Evolutionary conservation across 257 asterid genomes (phyloP).

Genomic region (Nicotiana obtusifolia): DNA sequence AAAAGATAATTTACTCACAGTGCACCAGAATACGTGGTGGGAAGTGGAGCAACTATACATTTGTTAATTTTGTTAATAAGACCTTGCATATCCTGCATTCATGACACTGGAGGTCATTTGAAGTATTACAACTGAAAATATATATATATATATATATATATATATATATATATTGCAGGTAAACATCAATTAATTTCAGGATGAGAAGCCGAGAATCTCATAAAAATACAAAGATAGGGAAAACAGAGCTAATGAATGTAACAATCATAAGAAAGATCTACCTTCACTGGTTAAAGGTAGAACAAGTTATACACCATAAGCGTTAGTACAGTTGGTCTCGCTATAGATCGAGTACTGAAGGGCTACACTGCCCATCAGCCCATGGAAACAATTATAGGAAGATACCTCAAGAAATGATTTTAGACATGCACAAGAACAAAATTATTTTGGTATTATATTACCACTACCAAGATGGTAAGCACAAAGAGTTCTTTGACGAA

Average conservation of each 20-base stretch:
- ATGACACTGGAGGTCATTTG: background rate
- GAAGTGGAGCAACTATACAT: conserved; percentile 87
- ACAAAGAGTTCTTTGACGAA: background rate
- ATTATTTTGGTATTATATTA: background rate
- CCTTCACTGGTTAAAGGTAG: background rate
- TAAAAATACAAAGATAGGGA: conserved; percentile 6
- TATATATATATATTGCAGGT: background rate
- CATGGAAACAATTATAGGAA: background rate
- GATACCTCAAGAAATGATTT: background rate
- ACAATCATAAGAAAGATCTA: background rate
- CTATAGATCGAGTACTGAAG: background rate
- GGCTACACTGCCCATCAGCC: background rate
- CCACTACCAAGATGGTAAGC: background rate
- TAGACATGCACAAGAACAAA: background rate
- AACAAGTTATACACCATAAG: background rate
- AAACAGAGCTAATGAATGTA: background rate
- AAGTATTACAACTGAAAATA: conserved; percentile 9
- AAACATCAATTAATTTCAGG: background rate
- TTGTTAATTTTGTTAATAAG: conserved; percentile 87
- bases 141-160: no score
- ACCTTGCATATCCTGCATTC: conserved; percentile 90
- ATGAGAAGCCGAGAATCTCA: background rate
- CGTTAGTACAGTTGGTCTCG: background rate
- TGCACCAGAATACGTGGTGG: conserved; percentile 78
- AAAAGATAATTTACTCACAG: conserved; percentile 52